Evolutionary conservation across 306 rosid genomes (phyloP), one percentile per base, ranked within the genome.

Genomic region (Lathyrus aphaca): DNA sequence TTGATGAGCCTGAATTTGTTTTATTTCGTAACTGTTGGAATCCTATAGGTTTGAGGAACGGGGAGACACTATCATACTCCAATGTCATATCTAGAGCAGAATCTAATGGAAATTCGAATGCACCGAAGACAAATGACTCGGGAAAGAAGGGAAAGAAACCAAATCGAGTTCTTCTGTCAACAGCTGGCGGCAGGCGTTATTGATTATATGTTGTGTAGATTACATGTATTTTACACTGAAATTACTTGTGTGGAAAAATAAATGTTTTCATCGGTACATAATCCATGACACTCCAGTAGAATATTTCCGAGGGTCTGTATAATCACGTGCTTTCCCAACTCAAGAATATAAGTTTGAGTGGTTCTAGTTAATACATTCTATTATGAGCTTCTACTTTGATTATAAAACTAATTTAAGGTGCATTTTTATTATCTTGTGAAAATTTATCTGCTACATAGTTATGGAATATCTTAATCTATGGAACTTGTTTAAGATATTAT

Each of bases 111-210:
- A 82, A 59, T 73, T 53, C 57, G 48, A 89, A 82, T 48, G 83
- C 80, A 14, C 84, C 87, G 0, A 88, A 84, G 89, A 75, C 68
- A 50, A 88, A 74, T 68, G 96, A 91, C n/a, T 71, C 67, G 55
- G 95, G 97, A 67, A 90, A 83, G 90, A 90, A 86, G 80, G 97
- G 97, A 14, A 94, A 87, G 91, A 94, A 88, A 73, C 80, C 78
- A 16, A 78, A 72, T 68, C 89, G 95, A 64, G 96, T 94, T 54
- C 95, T 94, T 58, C 70, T 94, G 68, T 94, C 98, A 8, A 94
- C 97, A 1, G 79, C 97, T 5, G 92, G 97, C 42, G 95, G 97
- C 42, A 90, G 97, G 53, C 94, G 98, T 46, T 94, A 94, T 70
- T 94, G 85, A 89, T 55, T 42, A 3, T 21, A 4, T 30, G 46